Evolutionary conservation across 805 yeast species (phyloP), one percentile per base, ranked within the genome.

Genomic region (Teunomyces kruisii): DNA sequence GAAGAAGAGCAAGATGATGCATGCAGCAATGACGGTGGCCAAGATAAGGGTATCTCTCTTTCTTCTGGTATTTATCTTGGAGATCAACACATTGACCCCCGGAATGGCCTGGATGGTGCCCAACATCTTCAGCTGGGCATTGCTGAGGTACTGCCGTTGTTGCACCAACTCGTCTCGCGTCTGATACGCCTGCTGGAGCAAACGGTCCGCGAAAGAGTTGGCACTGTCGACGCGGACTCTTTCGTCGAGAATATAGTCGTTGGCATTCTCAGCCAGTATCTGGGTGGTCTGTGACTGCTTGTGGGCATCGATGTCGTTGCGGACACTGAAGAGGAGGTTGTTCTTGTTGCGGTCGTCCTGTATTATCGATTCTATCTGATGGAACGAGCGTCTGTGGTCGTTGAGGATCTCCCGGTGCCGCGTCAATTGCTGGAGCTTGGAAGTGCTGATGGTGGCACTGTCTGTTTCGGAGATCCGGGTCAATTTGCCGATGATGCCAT

Each of bases 41-140:
- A 92, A 66, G n/a, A 92, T 85, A 24, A 92, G 61, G 16, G 95
- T 84, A 63, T 94, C 96, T 46, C 97, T 80, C 69, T 84, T 87
- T 64, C 91, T 84, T 57, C 98, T 77, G 3, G 96, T 84, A 62
- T 90, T 90, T 53, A 92, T 91, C 64, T 84, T 86, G 8, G 84
- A 70, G 26, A 92, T 80, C 44, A 92, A 62, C 6, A 80, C 79
- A 59, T 84, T 86, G 38, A 92, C 69, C 0, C 97, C 97, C 0
- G 99, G 99, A 40, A 94, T 77, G 31, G 78, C 70, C 56, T 79
- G 80, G 38, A 90, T 67, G 1, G 87, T 73, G 33, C 76, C 76
- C 48, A 81, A 72, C 44, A 91, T 69, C 46, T 80, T 75, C 45
- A 78, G 74, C 50, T 84, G 87, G 4, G 94, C 86, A 48, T 72